Percentiles rank a stretch among this genome's conserved stretches.
Evolutionary conservation across 1,284 basidiomycete genomes (phyloP).

Genomic region (Baeospora myosura): DNA sequence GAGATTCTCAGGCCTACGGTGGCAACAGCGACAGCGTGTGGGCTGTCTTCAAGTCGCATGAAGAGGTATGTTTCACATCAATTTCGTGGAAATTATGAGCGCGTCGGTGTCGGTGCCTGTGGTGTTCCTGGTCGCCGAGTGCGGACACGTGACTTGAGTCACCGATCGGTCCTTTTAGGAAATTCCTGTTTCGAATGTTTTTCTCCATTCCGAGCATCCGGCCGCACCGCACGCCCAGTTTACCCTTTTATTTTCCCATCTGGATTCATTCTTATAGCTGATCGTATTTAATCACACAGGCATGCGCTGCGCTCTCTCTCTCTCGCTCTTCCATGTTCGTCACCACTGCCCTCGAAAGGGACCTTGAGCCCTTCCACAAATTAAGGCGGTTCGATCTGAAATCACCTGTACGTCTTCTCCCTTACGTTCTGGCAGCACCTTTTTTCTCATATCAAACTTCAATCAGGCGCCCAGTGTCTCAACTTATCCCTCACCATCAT

Average conservation of each 20-base stretch:
- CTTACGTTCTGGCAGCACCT: conserved; percentile 6
- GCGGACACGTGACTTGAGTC: conserved; percentile 1
- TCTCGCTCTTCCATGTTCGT: conserved; percentile 39
- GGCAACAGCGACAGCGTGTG: conserved; percentile 32
- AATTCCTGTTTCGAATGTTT: conserved; percentile 2
- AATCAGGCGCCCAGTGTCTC: conserved; percentile 19
- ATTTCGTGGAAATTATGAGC: too few species aligned
- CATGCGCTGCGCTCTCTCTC: conserved; percentile 43
- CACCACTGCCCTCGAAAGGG: conserved; percentile 48
- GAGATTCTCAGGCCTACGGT: conserved; percentile 22
- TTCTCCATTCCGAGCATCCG: conserved; percentile 14
- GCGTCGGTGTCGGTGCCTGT: conserved; percentile 9
- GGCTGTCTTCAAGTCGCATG: conserved; percentile 52
- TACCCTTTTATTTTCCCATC: conserved; percentile 12
- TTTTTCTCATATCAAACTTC: conserved; percentile 20
- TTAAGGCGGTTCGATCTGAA: conserved; percentile 39
- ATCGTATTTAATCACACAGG: conserved; percentile 32
- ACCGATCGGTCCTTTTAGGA: too few species aligned
- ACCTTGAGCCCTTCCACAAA: conserved; percentile 51
- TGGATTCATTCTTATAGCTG: conserved; percentile 9
- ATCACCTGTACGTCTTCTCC: conserved; percentile 29
- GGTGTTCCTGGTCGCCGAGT: conserved; percentile 2
- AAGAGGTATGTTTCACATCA: conserved; percentile 60
- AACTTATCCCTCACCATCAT: conserved; percentile 10
- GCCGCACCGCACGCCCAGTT: conserved; percentile 14